Evolutionary conservation across 2,329 filamentous ascomycete species (phyloP), one percentile per base, ranked within the genome.

Genomic region (Trichophyton simii): DNA sequence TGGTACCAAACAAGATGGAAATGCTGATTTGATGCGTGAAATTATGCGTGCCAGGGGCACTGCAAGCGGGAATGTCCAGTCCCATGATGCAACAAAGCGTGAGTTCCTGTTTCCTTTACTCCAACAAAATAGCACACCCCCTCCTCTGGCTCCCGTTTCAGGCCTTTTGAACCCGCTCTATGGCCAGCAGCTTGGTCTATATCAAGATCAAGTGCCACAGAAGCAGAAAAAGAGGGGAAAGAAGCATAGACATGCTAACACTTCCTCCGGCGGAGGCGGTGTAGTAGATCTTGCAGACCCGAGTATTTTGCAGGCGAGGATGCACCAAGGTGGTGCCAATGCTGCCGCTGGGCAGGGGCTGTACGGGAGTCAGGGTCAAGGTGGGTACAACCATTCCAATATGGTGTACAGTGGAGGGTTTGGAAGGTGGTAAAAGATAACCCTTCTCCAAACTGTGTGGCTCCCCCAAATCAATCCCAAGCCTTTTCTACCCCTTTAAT

Each of bases 161-260:
- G 87, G 87, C 82, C 87, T 91, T 82, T 82, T 92, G 80, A 87
- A 84, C 83, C 88, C 89, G 83, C 89, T 94, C 82, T 95, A 95
- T 82, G 89, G 88, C 79, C 82, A 85, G 75, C 87, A 88, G 80
- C 80, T 87, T 81, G 89, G 88, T 81, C 84, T 85, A 79, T 90
- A 89, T 80, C 88, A 91, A 86, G 91, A 95, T 76, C 86, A 87
- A 80, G 88, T 88, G 80, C 77, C 79, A 75, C 87, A 89, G 80
- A 95, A 96, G 87, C 91, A 95, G 85, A 96, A 95, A 87, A 96
- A 96, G 86, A 96, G 96, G 90, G 91, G 91, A 82, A 96, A 96
- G 86, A 96, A 96, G 90, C 92, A 96, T 84, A 95, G 91, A 87
- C 91, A 96, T 87, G 92, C 91, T 94, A 96, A 96, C 90, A 96